These are phyloP conservation scores for Colletotrichum sp. DNA, from an alignment of 2,329 filamentous ascomycete genomes.

Conservation along the genomic window DNA sequence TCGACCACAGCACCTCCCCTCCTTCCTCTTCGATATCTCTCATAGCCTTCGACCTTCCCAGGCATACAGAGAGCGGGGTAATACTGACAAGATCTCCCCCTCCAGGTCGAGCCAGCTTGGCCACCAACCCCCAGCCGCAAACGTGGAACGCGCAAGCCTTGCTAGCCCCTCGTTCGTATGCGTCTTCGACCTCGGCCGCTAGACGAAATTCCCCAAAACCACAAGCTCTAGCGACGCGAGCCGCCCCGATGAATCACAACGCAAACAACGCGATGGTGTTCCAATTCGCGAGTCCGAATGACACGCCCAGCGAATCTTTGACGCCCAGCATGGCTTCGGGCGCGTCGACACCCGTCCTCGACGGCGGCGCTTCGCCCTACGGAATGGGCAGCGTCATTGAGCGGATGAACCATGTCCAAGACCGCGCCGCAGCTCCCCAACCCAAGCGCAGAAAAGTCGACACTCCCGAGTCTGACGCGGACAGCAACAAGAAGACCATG, in stretches of 20 bases:
- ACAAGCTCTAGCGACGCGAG: slow-evolving; percentile 13
- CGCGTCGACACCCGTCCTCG: slow-evolving; percentile 34
- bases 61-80: background rate
- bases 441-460: slow-evolving; percentile 70
- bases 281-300: slow-evolving; percentile 44
- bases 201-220: slow-evolving; percentile 10
- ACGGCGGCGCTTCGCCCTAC: slow-evolving; percentile 20
- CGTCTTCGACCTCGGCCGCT: background rate
- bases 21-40: background rate
- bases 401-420: slow-evolving; percentile 75
- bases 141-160: slow-evolving; percentile 21
- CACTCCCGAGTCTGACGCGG: slow-evolving; percentile 43
- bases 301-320: slow-evolving; percentile 28
- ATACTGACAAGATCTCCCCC: background rate
- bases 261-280: slow-evolving; percentile 42
- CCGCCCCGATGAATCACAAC: slow-evolving; percentile 4
- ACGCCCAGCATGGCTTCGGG: slow-evolving; percentile 37
- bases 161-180: slow-evolving; percentile 17
- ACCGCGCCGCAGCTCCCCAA: slow-evolving; percentile 63
- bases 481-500: slow-evolving; percentile 46
- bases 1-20: background rate
- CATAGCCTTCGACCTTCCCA: background rate
- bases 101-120: slow-evolving; percentile 14
- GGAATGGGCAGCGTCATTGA: slow-evolving; percentile 73
- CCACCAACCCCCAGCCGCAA: slow-evolving; percentile 16